These are phyloP conservation scores for Dionaea muscipula DNA, from an alignment of 179 eudicot genomes.

Conservation along the genomic window DNA sequence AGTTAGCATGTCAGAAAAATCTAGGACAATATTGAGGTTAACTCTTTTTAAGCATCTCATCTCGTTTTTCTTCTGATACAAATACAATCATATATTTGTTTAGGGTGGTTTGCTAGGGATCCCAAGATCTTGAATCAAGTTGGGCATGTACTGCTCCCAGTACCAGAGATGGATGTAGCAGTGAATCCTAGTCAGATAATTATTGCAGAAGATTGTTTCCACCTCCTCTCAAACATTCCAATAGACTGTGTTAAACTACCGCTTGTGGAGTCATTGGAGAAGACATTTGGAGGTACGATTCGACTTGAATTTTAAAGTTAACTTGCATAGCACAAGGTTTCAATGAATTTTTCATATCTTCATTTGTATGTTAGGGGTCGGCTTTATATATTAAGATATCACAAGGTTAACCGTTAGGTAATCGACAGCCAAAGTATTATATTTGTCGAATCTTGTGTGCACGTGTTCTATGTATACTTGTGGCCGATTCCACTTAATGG, in stretches of 20 bases:
- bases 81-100: not conserved
- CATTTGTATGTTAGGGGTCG: too few relatives aligned
- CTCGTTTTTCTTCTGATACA: too few relatives aligned
- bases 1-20: not conserved
- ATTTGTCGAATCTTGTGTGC: too few relatives aligned
- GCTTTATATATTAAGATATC: too few relatives aligned
- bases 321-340: too few relatives aligned
- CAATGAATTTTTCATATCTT: too few relatives aligned
- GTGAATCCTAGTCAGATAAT: constrained; percentile 32
- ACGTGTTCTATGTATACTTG: too few relatives aligned
- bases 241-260: constrained; percentile 32
- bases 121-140: constrained; percentile 45
- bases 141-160: constrained; percentile 48
- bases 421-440: too few relatives aligned
- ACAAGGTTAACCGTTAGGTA: too few relatives aligned
- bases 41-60: too few relatives aligned
- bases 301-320: not conserved
- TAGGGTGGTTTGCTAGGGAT: constrained; percentile 98
- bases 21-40: too few relatives aligned
- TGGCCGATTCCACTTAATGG: too few relatives aligned
- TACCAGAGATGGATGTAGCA: constrained; percentile 19
- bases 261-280: constrained; percentile 45
- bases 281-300: constrained; percentile 49
- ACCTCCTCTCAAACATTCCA: constrained; percentile 63
- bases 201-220: constrained; percentile 75